phyloP scores from a whole-genome alignment of 352 stramenopile genomes.

The Pythium insidiosum region DNA sequence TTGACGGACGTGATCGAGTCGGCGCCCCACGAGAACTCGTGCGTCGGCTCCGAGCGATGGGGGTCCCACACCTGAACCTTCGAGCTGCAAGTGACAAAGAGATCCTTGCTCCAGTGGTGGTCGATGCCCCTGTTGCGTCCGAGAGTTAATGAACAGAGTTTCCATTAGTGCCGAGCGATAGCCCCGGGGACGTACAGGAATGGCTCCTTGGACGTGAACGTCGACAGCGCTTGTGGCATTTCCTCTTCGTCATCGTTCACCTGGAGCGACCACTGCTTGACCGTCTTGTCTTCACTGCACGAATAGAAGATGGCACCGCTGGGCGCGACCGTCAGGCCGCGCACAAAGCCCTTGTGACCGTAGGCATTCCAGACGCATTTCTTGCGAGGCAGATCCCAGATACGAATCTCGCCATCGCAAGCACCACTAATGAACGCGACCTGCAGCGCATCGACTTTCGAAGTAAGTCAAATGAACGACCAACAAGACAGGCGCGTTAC shows the following conservation, averaged over 20 bases:
- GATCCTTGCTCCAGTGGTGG: conserved; percentile 93
- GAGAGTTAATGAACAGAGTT: too few species aligned
- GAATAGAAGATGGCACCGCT: conserved; percentile 88
- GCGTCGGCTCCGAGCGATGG: conserved; percentile 88
- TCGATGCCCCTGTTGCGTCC: conserved; percentile 96
- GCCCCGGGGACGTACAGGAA: conserved; percentile 83
- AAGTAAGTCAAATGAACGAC: too few species aligned
- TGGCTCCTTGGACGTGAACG: conserved; percentile 78
- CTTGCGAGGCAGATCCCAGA: conserved; percentile 96
- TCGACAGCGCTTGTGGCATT: conserved; percentile 55
- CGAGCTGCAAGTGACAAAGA: conserved; percentile 90
- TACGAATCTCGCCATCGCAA: conserved; percentile 90
- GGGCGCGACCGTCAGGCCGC: conserved; percentile 80
- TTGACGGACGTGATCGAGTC: conserved; percentile 93
- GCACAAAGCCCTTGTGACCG: conserved; percentile 92
- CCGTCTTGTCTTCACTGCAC: conserved; percentile 92
- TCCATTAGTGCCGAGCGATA: conserved; percentile 97
- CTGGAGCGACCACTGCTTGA: conserved; percentile 89
- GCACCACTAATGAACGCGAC: conserved; percentile 81
- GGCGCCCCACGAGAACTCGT: conserved; percentile 90
- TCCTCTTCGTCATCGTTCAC: conserved; percentile 68
- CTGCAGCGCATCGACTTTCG: too few species aligned
- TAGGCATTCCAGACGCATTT: conserved; percentile 92
- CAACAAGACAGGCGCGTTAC: background rate
- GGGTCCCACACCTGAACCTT: conserved; percentile 97